Base-by-base conservation (phyloP, 305 asterid species). In the Solanum hybrid region DNA sequence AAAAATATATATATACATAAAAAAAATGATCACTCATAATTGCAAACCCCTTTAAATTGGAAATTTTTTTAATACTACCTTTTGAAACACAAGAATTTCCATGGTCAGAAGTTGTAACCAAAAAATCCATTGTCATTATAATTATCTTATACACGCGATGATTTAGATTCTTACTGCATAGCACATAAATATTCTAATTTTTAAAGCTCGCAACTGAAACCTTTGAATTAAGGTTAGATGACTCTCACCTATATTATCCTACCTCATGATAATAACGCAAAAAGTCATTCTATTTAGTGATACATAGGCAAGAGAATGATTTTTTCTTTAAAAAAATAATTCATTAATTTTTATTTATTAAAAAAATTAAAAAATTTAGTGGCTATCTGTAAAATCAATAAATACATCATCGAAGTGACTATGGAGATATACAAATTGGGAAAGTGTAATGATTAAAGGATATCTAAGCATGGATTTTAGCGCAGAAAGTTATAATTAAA, bases 391-490 rank as follows among this genome's bases (percentile, higher is more conserved):
- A 73, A 81, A 38, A 82, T 36, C 26, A 82, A 37, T 31, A 73
- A 4, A 13, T 38, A 13, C 64, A 38, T 79, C 51, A 80, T 80
- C 86, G 4, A 81, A 40, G 38, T 81, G 87, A 27, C 27, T 22
- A 82, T 82, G 72, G 72, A 42, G 17, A 10, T 24, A 15, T 14
- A 37, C 82, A 27, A 27, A 87, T 71, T 66, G 31, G 89, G 72
- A 26, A 87, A 87, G 32, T 87, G 42, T 87, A 87, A 73, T 73
- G 71, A 87, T 87, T 45, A 73, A 37, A 87, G 34, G 84, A 73
- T 73, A 87, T 87, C 73, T 73, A 27, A 87, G 85, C 89, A 87
- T 87, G 89, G 32, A 87, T 73, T 87, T 87, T n/a, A 87, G 89
- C 42, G 86, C 90, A 66, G 86, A 81, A 88, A 79, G 81, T 71